phyloP scores from a whole-genome alignment of 805 yeast species.

The Cyberlindnera amylophila region DNA sequence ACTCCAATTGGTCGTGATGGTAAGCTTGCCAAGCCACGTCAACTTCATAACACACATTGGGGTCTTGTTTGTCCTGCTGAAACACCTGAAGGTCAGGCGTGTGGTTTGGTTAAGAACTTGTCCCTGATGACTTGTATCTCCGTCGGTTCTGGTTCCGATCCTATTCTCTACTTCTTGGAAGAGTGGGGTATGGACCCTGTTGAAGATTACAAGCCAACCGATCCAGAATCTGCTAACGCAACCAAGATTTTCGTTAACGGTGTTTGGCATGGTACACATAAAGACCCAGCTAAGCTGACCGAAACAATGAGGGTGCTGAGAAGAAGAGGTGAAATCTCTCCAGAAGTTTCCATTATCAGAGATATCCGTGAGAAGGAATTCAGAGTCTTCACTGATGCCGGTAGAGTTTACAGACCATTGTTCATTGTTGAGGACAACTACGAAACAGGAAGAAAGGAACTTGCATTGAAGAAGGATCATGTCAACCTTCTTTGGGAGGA shows the following conservation, averaged over 20 bases:
- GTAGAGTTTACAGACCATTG: slow-evolving; percentile 95
- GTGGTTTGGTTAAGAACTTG: slow-evolving; percentile 96
- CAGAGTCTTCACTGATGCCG: slow-evolving; percentile 96
- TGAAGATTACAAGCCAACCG: slow-evolving; percentile 92
- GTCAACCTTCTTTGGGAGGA: slow-evolving; percentile 56
- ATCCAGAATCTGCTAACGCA: slow-evolving; percentile 86
- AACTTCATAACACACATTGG: slow-evolving; percentile 99
- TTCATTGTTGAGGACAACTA: slow-evolving; percentile 88
- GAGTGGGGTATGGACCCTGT: slow-evolving; percentile 99
- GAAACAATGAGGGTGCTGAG: slow-evolving; percentile 88
- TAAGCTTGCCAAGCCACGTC: slow-evolving; percentile 98
- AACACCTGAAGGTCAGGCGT: slow-evolving; percentile 99
- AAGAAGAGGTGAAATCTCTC: slow-evolving; percentile 91
- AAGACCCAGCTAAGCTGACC: slow-evolving; percentile 90
- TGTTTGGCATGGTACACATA: slow-evolving; percentile 98
- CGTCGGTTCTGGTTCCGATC: slow-evolving; percentile 96
- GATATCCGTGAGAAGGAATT: slow-evolving; percentile 96
- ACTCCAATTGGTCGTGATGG: slow-evolving; percentile 99
- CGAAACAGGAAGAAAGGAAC: slow-evolving; percentile 58
- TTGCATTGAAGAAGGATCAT: slow-evolving; percentile 82
- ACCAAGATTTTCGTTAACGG: slow-evolving; percentile 96
- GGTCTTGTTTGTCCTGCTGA: slow-evolving; percentile 99
- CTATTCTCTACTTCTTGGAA: slow-evolving; percentile 85
- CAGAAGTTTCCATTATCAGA: slow-evolving; percentile 95
- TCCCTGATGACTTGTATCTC: slow-evolving; percentile 97